Evolutionary conservation across 2,329 filamentous ascomycete species (phyloP).

Genomic region (Pezicula radicicola): DNA sequence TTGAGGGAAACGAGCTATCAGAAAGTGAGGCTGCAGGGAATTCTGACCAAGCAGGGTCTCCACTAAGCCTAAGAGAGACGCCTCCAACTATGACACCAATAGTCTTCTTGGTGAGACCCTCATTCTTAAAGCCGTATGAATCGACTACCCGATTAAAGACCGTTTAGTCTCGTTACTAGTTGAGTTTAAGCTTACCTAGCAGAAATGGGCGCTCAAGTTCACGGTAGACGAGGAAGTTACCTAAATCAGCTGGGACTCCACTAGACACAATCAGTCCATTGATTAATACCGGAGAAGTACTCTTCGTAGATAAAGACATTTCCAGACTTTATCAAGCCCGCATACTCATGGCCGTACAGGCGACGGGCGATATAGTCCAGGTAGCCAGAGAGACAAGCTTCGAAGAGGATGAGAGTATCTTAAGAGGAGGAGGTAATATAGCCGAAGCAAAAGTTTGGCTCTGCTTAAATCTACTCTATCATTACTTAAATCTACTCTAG

Average conservation of each 20-base stretch:
- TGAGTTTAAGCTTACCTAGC: constrained; percentile 13
- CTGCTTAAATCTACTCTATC: too few relatives aligned
- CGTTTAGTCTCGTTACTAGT: constrained; percentile 27
- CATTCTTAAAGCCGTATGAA: constrained; percentile 81
- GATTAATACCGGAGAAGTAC: constrained; percentile 84
- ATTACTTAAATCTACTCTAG: too few relatives aligned
- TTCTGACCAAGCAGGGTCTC: too few relatives aligned
- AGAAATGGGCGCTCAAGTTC: constrained; percentile 85
- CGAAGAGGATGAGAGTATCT: constrained; percentile 75
- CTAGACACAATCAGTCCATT: constrained; percentile 88
- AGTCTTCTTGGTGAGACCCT: constrained; percentile 87
- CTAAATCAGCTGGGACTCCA: constrained; percentile 91
- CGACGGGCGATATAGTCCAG: constrained; percentile 78
- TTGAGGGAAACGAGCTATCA: too few relatives aligned
- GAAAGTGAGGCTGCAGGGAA: too few relatives aligned
- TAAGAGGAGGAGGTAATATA: too few relatives aligned
- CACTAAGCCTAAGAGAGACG: too few relatives aligned
- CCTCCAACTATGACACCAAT: constrained; percentile 76
- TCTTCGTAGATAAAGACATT: constrained; percentile 92
- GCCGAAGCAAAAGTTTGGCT: too few relatives aligned
- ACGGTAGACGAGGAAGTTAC: constrained; percentile 94
- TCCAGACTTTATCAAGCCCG: constrained; percentile 75
- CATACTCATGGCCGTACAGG: constrained; percentile 81
- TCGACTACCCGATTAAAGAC: constrained; percentile 74
- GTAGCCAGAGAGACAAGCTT: constrained; percentile 69